These are phyloP conservation scores for Sporothrix humicola DNA, from an alignment of 2,329 filamentous ascomycete genomes.

Conservation along the genomic window DNA sequence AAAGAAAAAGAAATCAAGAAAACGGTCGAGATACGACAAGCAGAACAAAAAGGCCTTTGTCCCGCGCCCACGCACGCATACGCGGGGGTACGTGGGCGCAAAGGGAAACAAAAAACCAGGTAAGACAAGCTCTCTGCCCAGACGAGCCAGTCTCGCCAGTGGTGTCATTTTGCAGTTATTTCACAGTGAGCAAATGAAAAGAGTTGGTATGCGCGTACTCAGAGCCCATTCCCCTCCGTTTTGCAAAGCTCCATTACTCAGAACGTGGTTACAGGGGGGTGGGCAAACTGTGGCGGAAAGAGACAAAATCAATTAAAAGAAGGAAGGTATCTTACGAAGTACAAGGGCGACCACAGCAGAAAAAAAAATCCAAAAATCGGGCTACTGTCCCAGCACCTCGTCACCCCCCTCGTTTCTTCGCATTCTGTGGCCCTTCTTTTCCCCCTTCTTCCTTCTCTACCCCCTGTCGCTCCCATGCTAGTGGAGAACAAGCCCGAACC, in stretches of 20 bases:
- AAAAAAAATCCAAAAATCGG: slow-evolving; percentile 5
- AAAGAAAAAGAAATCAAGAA: not conserved
- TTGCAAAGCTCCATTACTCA: slow-evolving; percentile 27
- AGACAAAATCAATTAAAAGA: slow-evolving; percentile 2
- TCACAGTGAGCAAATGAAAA: not conserved
- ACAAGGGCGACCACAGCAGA: not conserved
- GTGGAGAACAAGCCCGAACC: slow-evolving; percentile 32
- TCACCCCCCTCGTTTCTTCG: slow-evolving; percentile 34
- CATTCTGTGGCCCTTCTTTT: slow-evolving; percentile 7
- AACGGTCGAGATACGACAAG: not conserved
- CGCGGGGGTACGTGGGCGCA: not conserved
- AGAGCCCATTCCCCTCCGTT: slow-evolving; percentile 10
- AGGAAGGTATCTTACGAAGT: not conserved
- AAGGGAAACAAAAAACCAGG: slow-evolving; percentile 14
- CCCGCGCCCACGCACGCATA: not conserved
- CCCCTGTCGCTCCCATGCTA: slow-evolving; percentile 32
- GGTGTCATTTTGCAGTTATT: not conserved
- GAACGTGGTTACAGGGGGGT: slow-evolving; percentile 20
- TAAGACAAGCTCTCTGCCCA: slow-evolving; percentile 9
- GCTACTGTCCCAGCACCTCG: slow-evolving; percentile 35
- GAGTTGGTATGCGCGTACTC: slow-evolving; percentile 18
- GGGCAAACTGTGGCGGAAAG: not conserved
- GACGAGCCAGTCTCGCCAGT: not conserved
- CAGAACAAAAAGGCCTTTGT: not conserved
- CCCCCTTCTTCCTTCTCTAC: slow-evolving; percentile 10